These are phyloP conservation scores for Botryotinia globosa DNA, from an alignment of 2,329 filamentous ascomycete species.

Conservation along the genomic window DNA sequence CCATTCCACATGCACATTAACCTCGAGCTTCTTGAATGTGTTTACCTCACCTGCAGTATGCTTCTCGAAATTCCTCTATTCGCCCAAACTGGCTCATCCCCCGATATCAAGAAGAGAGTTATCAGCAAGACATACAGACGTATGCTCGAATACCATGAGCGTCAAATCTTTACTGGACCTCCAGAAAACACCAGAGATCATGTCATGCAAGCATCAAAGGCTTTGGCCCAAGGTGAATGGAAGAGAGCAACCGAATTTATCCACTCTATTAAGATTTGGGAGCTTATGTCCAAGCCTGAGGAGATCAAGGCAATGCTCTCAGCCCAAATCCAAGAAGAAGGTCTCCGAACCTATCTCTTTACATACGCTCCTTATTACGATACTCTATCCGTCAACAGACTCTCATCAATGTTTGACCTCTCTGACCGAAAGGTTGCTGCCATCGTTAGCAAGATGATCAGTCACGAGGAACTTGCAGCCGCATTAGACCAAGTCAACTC, in stretches of 20 bases:
- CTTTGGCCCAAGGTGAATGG: conserved; percentile 95
- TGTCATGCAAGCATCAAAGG: conserved; percentile 98
- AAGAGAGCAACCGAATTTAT: conserved; percentile 94
- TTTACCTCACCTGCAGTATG: conserved; percentile 99
- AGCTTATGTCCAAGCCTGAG: conserved; percentile 87
- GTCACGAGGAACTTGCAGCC: conserved; percentile 93
- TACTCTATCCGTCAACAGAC: conserved; percentile 80
- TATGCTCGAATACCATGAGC: conserved; percentile 99
- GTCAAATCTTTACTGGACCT: conserved; percentile 97
- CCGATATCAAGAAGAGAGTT: conserved; percentile 93
- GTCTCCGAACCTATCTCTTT: conserved; percentile 96
- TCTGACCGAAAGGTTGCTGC: conserved; percentile 87
- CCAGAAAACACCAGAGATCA: conserved; percentile 99
- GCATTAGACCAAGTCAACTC: conserved; percentile 97
- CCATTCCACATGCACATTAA: conserved; percentile 99
- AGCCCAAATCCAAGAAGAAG: conserved; percentile 98
- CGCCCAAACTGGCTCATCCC: conserved; percentile 93
- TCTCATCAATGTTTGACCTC: conserved; percentile 94
- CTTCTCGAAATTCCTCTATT: conserved; percentile 96
- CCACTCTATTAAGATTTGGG: conserved; percentile 99
- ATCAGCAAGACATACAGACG: conserved; percentile 99
- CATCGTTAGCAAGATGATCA: conserved; percentile 98
- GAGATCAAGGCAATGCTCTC: conserved; percentile 97
- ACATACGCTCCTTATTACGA: conserved; percentile 99
- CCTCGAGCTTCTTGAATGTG: conserved; percentile 94